Evolutionary conservation across 2,329 filamentous ascomycete genomes (phyloP), one percentile per base, ranked within the genome.

Genomic region (Rhynchosporium graminicola): DNA sequence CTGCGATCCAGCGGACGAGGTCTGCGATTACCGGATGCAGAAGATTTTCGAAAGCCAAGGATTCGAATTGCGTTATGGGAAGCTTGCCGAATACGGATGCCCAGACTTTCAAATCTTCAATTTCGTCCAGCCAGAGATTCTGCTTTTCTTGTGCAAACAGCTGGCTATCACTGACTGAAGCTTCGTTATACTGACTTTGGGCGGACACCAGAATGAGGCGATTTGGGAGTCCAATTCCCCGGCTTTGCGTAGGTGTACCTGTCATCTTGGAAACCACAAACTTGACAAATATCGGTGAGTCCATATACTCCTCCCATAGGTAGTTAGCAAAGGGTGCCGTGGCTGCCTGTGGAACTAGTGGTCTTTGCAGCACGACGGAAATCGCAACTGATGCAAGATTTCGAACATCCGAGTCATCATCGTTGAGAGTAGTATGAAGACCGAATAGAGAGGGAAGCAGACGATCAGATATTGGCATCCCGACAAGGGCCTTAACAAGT

Each of bases 101-200:
- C 92, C 92, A 97, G n/a, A 86, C 74, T 20, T 81, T 77, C 3
- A 87, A 80, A 74, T 97, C 93, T 54, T 87, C 81, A 5, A 91
- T 84, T 68, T 92, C 87, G 74, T 98, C 94, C 56, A 94, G 80
- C 74, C 91, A 98, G n/a, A 97, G 81, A 73, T 99, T 99, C 74
- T 96, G 92, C 74, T 96, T 93, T 76, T 99, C 95, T 61, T 92
- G 83, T 0, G 84, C 88, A 73, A 99, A 99, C 0, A 99, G 83
- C 3, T 87, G 81, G 65, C 87, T 84, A 71, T 91, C 84, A 68
- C 82, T 79, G 60, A 77, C 75, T 70, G 85, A 74, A 3, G 83
- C 81, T 8, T 73, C 65, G 3, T 71, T 64, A 26, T 87, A 76
- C 61, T 81, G 78, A 1, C 68, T 57, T 29, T 72, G 71, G 0